These are phyloP conservation scores for Aspergillus luchuensis DNA, from an alignment of 2,329 filamentous ascomycete genomes.

Conservation along the genomic window DNA sequence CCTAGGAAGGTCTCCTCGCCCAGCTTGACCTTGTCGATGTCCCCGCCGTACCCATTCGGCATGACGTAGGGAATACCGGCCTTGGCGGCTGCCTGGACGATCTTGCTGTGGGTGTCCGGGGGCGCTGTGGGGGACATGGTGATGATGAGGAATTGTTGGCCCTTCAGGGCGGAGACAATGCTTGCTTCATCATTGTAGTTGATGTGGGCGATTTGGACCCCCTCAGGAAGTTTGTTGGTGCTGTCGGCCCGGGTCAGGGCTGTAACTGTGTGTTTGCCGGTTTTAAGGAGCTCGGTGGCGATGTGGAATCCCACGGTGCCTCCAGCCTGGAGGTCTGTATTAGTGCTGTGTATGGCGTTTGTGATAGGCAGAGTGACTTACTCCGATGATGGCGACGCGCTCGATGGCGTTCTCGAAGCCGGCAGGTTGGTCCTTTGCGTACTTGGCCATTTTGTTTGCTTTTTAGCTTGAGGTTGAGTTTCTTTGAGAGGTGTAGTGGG, in stretches of 20 bases:
- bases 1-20: constrained; percentile 43
- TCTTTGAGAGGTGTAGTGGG: no score
- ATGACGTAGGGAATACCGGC: constrained; percentile 59
- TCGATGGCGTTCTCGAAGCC: constrained; percentile 37
- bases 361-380: constrained; percentile 21
- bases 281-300: constrained; percentile 43
- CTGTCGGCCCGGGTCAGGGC: constrained; percentile 53
- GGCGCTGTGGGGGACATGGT: constrained; percentile 52
- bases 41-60: constrained; percentile 51
- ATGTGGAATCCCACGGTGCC: constrained; percentile 37
- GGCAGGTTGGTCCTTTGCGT: constrained; percentile 27
- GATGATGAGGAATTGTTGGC: constrained; percentile 61
- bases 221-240: constrained; percentile 46
- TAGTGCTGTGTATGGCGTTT: constrained; percentile 10
- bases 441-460: constrained; percentile 22
- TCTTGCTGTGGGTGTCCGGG: constrained; percentile 49
- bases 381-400: constrained; percentile 44
- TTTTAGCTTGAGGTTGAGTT: no score
- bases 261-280: constrained; percentile 55
- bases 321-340: constrained; percentile 32
- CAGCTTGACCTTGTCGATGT: constrained; percentile 35
- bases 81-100: constrained; percentile 58
- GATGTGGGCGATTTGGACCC: constrained; percentile 47
- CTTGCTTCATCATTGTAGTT: constrained; percentile 53
- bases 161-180: constrained; percentile 54